Conservation (phyloP, 1,139 yeast genomes). For the Lizanozyma gosingica region DNA sequence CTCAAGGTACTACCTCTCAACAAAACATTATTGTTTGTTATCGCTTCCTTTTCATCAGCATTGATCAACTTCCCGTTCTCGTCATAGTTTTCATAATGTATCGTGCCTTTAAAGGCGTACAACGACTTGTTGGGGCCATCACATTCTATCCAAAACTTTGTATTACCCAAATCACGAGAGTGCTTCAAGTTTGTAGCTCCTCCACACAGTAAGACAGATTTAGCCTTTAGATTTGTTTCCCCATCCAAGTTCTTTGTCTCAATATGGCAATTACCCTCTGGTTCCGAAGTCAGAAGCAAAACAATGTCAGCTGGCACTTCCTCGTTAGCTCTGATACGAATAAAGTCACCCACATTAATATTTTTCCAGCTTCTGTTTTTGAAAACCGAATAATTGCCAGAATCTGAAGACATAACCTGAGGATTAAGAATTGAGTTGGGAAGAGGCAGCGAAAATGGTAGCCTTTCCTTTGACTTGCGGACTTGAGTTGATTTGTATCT, state of each 20-base stretch:
- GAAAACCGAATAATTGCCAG: conserved; percentile 25
- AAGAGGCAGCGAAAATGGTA: conserved; percentile 4
- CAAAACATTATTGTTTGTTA: conserved; percentile 69
- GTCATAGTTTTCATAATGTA: conserved; percentile 48
- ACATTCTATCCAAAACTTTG: conserved; percentile 79
- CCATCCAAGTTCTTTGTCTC: conserved; percentile 96
- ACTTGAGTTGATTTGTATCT: background rate
- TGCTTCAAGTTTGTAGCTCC: conserved; percentile 45
- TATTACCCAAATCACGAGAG: conserved; percentile 62
- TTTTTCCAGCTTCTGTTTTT: conserved; percentile 79
- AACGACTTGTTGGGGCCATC: conserved; percentile 84
- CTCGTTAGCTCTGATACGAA: conserved; percentile 77
- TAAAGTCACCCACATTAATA: conserved; percentile 80
- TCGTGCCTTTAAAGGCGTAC: conserved; percentile 82
- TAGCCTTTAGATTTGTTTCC: conserved; percentile 84
- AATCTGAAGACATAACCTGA: conserved; percentile 5
- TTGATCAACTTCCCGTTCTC: conserved; percentile 24
- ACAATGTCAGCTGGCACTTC: conserved; percentile 91
- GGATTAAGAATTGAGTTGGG: conserved; percentile 31
- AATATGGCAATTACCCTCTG: conserved; percentile 85
- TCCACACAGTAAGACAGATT: conserved; percentile 68
- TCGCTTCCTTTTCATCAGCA: conserved; percentile 56
- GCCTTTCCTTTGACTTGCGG: background rate
- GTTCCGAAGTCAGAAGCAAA: conserved; percentile 71
- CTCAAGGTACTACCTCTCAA: conserved; percentile 88